Base-by-base conservation (phyloP, 768 basidiomycete genomes). In the Mycena epipterygia region DNA sequence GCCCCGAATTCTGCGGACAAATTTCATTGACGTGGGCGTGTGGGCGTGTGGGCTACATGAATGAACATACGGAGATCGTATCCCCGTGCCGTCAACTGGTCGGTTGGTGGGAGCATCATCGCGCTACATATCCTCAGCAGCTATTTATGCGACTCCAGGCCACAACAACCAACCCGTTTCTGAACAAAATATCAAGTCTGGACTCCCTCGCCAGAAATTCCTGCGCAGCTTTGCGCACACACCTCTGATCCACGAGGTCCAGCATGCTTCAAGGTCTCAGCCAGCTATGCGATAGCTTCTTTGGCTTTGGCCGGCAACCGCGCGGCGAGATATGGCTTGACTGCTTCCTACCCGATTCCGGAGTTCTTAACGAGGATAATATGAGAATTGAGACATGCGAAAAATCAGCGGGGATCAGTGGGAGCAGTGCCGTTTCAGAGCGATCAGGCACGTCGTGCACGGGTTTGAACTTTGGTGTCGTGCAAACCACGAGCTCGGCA, bases 201-300 rank as follows among this genome's bases (percentile, higher is more conserved):
- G 25, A 57, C 30, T 76, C 75, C 41, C 62, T 53, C 2, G 53
- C 56, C 53, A 77, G n/a, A 71, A 84, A 86, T 39, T 84, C 82
- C 37, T 83, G 73, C 1, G 84, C 88, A 0, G 85, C 79, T 13
- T 57, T 69, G 52, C 81, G 81, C 27, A 89, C 78, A 3, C 78
- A 75, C 12, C 70, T 64, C 7, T 89, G 73, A 73, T 80, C 80
- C 6, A 77, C 74, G 5, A 89, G 79, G 55, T 89, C 86, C 7
- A 88, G 83, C 67, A 5, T 29, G 42, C 30, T 63, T 62, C 25
- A 33, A 33, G 5, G 61, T 69, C n/a, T 59, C 68, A 0, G 63
- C 77, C 17, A 84, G 72, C 39, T 77, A 41, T 37, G 25, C 67
- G 37, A 81, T 68, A n/a, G 80, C 77, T 14, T 70, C 76, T 23